Base-by-base conservation (phyloP, 441 rosid species). In the Heliophila coronopifolia region DNA sequence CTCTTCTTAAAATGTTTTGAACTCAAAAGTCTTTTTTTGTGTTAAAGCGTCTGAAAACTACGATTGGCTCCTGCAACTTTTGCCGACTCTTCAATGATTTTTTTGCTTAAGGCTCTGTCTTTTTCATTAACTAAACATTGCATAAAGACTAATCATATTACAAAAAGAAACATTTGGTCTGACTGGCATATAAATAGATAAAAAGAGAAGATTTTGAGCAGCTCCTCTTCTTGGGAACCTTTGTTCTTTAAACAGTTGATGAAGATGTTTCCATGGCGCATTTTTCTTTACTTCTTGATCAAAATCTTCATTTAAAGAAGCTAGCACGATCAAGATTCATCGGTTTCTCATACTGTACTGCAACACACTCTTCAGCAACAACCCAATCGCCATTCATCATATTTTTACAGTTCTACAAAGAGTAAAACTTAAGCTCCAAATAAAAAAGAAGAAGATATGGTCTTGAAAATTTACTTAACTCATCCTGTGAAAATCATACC, bases 201-300 rank as follows among this genome's bases (percentile, higher is more conserved):
- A 17, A 4, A 20, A 28, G 5, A 1, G 1, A 5, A 9, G 2
- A 5, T 59, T 9, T 31, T 39, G 9, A 67, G 67, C 76, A 89
- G 91, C 84, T 85, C 9, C 72, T 81, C 52, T 81, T 79, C 54
- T 86, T 81, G 55, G 87, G 80, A 49, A 79, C 79, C 53, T 78
- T 82, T 46, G 81, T 86, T 58, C 91, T 88, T 22, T 81, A 75
- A 68, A 75, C 88, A 19, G 76, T 76, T 38, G 91, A 81, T 76
- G 86, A 85, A 68, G 93, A 88, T 35, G 71, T 73, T 30, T 77
- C 88, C 39, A 83, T 79, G 87, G 87, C 76, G 26, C 18, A 25
- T 34, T 39, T 39, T 34, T n/a, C n/a, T n/a, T n/a, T n/a, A 76
- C 89, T 54, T 86, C 80, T 22, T 73, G 14, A 22, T 16, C 39